phyloP scores from a whole-genome alignment of 345 rosid genomes.

The Orychophragmus violaceus region DNA sequence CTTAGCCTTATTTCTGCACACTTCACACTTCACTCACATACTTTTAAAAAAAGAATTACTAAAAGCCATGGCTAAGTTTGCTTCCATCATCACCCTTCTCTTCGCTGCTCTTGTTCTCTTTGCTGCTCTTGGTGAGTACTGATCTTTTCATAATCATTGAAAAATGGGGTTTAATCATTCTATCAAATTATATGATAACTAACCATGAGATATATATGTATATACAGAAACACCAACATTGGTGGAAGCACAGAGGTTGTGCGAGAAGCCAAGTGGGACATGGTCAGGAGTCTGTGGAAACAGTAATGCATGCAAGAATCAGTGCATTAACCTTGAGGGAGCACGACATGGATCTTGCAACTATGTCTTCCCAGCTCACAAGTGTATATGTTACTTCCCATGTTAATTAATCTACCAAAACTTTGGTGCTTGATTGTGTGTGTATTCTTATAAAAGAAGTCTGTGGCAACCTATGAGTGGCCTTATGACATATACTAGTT shows the following conservation, averaged over 20 bases:
- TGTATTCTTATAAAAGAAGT: not conserved
- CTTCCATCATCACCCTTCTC: conserved; percentile 2
- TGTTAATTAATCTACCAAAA: not conserved
- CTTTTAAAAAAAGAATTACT: not conserved
- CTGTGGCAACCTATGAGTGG: not conserved
- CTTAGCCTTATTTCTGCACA: not conserved
- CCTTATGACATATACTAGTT: not conserved
- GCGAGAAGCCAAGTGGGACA: conserved; percentile 15
- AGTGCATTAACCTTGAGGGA: conserved; percentile 30
- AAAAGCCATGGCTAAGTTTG: conserved; percentile 17
- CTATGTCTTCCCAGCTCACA: conserved; percentile 16
- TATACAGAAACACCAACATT: conserved; percentile 7
- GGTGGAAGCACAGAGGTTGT: conserved; percentile 14
- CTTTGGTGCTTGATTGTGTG: not conserved
- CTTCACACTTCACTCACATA: not conserved
- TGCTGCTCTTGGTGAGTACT: conserved; percentile 20
- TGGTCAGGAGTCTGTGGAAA: conserved; percentile 24
- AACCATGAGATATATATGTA: not conserved
- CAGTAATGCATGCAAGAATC: not conserved
- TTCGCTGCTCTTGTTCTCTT: conserved; percentile 19
- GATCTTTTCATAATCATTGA: not conserved
- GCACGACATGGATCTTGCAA: conserved; percentile 21
- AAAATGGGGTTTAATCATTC: not conserved
- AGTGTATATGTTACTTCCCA: conserved; percentile 11
- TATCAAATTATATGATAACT: not conserved